phyloP scores from a whole-genome alignment of 345 rosid species.

The Boechera divaricarpa region DNA sequence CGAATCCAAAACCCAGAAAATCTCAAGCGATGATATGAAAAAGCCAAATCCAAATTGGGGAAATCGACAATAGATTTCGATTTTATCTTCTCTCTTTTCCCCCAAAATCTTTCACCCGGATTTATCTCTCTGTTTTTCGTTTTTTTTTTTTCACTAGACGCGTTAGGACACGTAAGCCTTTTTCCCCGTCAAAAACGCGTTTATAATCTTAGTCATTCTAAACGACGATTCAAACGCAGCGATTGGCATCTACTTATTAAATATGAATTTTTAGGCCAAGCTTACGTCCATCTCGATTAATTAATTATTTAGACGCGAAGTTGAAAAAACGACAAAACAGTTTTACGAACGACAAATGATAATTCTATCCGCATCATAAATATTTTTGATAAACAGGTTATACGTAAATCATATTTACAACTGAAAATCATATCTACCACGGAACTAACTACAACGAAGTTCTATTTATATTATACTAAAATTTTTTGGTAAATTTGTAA shows the following conservation, averaged over 20 bases:
- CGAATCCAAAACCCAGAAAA: constrained; percentile 18
- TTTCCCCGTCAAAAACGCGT: neutral
- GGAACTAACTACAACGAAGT: no score
- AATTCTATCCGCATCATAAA: no score
- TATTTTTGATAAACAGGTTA: no score
- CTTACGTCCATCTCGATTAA: neutral
- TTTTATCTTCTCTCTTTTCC: constrained; percentile 3
- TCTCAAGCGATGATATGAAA: neutral
- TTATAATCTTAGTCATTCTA: neutral
- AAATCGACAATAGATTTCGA: constrained; percentile 36
- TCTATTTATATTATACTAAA: no score
- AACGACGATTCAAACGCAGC: constrained; percentile 26
- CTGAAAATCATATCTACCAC: no score
- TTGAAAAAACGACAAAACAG: no score
- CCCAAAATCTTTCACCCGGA: neutral
- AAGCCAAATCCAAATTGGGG: constrained; percentile 31
- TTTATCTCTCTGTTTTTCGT: constrained; percentile 13
- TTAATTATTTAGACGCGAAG: neutral
- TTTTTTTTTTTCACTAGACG: constrained; percentile 9
- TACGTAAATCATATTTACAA: no score
- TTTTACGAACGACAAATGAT: no score
- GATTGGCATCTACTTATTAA: constrained; percentile 8
- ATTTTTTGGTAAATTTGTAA: no score
- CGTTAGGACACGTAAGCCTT: neutral
- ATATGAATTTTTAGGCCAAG: neutral